Evolutionary conservation across 2,329 filamentous ascomycete species (phyloP), one percentile per base, ranked within the genome.

Genomic region (Fusarium subtropicale): DNA sequence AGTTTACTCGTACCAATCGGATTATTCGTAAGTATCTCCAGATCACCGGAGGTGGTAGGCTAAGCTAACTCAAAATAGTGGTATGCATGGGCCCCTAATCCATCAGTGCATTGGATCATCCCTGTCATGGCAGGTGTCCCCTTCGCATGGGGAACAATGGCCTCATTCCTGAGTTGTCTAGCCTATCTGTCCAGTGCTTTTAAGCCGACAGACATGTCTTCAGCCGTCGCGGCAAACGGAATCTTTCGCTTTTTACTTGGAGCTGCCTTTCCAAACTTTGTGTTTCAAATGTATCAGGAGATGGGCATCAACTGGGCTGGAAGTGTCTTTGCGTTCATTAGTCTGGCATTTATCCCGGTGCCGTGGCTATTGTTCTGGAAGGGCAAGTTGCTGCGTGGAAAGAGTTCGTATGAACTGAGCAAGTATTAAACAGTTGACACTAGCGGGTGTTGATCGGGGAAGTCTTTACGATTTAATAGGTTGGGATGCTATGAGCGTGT

Each of bases 1-100:
- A 61, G 60, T 26, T 16, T 55, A 12, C 44, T 64, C n/a, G 50
- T 61, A 3, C 60, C 60, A 11, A 36, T 61, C 16, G 50, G 56
- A 7, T 12, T 61, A 5, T 61, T 64, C 7, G 60, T 60, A 30
- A 34, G 53, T 46, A 10, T 48, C 5, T 20, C 10, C 11, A 50
- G 16, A 34, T 20, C 15, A 36, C 33, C 7, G 4, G 6, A 6
- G 12, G 8, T 9, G 5, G 13, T 9, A 10, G 7, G 5, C 5
- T 24, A 16, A 2, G 9, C 54, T 51, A 28, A 64, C 36, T 22
- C 3, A 1, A 28, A 20, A 18, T 18, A 61, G 57, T 63, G 62
- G 62, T 65, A 64, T n/a, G 62, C 62, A 11, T 66, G 62, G 62
- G 13, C 30, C n/a, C 52, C 62, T 9, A 15, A 31, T 16, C 31